These are phyloP conservation scores for Phytophthora brassicae DNA, from an alignment of 352 stramenopile species.

Conservation along the genomic window DNA sequence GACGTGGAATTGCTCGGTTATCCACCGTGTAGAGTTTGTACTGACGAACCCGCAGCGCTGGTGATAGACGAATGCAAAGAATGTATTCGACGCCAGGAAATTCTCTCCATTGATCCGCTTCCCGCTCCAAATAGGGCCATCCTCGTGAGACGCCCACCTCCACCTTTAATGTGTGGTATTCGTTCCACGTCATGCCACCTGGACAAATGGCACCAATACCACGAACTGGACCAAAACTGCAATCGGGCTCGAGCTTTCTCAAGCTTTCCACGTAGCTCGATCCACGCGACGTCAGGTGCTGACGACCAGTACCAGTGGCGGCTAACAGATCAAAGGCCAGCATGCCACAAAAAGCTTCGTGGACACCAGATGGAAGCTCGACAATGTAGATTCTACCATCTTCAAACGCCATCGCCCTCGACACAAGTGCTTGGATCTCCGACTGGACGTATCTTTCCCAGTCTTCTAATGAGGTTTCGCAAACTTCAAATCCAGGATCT, in stretches of 20 bases:
- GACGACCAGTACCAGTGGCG: neutral
- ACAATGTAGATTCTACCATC: constrained; percentile 2
- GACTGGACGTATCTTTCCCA: constrained; percentile 7
- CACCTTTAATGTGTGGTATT: neutral
- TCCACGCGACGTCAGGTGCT: neutral
- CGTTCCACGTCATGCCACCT: neutral
- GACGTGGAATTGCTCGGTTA: neutral
- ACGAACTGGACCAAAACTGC: neutral
- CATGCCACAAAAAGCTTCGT: neutral
- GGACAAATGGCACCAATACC: neutral
- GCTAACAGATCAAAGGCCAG: too few relatives aligned
- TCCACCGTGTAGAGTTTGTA: constrained; percentile 5
- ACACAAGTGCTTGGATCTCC: neutral
- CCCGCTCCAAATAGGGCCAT: neutral
- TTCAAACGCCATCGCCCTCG: neutral
- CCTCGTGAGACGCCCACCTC: neutral
- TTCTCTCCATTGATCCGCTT: neutral
- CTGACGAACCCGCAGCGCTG: neutral
- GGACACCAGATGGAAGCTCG: neutral
- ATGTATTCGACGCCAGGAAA: neutral
- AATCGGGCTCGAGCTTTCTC: neutral
- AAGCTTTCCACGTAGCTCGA: neutral
- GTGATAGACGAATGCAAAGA: neutral
- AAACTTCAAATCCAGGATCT: constrained; percentile 12
- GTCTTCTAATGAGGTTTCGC: neutral